A percentile compares a stretch with the other conserved stretches of the same genome.
These are phyloP conservation scores for Cinnamomum micranthum DNA, from an alignment of 164 flowering plant species.

Conservation along the genomic window DNA sequence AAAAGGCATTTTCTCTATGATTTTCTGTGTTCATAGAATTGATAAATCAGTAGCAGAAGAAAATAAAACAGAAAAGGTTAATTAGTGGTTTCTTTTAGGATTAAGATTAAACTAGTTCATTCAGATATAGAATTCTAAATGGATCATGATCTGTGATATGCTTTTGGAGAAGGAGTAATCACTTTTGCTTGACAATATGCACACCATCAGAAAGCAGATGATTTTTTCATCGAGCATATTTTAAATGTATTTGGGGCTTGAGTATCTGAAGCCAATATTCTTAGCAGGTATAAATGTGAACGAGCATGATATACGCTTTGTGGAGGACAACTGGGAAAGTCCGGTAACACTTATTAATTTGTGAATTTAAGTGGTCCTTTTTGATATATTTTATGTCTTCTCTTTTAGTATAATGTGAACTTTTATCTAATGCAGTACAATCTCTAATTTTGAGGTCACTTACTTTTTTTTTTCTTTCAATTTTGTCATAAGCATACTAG, in stretches of 20 bases:
- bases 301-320: constrained; percentile 94
- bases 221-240: background rate
- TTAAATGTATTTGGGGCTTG: constrained; percentile 2
- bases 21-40: too few species aligned
- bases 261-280: constrained; percentile 12
- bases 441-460: background rate
- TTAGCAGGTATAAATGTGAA: constrained; percentile 78
- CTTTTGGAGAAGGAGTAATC: background rate
- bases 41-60: too few species aligned
- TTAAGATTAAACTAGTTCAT: too few species aligned
- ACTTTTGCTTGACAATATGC: background rate
- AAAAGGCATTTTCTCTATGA: too few species aligned
- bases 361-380: background rate
- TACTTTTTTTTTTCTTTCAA: background rate
- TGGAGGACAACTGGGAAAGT: constrained; percentile 99
- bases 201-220: background rate
- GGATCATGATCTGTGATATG: background rate
- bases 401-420: background rate
- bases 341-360: constrained; percentile 52
- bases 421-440: background rate
- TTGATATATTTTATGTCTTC: background rate
- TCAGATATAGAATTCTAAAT: too few species aligned
- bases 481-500: background rate
- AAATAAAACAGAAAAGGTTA: too few species aligned
- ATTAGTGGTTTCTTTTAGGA: too few species aligned